Evolutionary conservation across 2,329 filamentous ascomycete genomes (phyloP).

Genomic region (Talaromyces sp.): DNA sequence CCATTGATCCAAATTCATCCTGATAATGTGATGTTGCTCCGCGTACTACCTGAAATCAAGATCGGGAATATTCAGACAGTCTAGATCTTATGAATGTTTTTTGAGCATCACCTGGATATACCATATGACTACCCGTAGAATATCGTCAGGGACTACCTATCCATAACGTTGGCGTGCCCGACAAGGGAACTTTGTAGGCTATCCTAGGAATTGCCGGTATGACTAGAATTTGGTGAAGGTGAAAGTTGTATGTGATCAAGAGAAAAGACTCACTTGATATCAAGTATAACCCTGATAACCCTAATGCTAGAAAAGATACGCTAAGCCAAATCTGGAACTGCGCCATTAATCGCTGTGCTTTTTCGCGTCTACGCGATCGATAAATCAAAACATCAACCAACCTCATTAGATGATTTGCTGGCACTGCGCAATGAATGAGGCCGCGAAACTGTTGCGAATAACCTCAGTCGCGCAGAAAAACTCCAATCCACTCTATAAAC

Average conservation of each 20-base stretch:
- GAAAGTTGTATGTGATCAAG: neutral
- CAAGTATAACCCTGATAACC: neutral
- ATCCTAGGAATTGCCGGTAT: neutral
- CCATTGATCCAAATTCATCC: neutral
- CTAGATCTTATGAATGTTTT: neutral
- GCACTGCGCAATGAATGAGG: neutral
- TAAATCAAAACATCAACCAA: neutral
- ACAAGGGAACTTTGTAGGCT: neutral
- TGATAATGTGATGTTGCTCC: neutral
- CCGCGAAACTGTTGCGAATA: neutral
- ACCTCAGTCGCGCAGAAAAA: neutral
- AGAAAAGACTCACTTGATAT: neutral
- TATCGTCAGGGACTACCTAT: neutral
- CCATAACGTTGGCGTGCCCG: neutral
- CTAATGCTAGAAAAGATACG: neutral
- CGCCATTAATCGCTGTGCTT: neutral
- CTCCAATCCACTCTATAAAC: slow-evolving; percentile 29
- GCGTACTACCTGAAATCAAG: neutral
- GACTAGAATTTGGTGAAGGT: neutral
- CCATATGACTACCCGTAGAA: neutral
- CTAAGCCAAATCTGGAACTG: neutral
- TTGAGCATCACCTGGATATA: neutral
- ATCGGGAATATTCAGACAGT: neutral
- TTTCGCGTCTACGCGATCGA: neutral
- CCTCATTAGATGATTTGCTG: no score